Percentiles rank a stretch among this genome's conserved stretches.
These are phyloP conservation scores for Sonneratia caseolaris DNA, from an alignment of 345 rosid species.

Conservation along the genomic window DNA sequence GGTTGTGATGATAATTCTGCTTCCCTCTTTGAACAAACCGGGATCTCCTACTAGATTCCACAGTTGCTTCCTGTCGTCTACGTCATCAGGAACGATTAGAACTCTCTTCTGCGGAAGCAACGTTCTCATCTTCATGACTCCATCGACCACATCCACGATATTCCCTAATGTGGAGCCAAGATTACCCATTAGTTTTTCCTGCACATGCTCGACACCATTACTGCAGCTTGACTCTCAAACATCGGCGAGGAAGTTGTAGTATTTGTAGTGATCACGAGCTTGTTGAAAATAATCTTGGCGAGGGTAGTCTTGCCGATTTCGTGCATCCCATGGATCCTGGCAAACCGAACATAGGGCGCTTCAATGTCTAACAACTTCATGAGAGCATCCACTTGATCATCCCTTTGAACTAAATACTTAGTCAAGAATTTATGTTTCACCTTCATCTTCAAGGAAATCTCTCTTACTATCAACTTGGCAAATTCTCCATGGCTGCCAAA, in stretches of 20 bases:
- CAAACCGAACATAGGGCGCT: neutral
- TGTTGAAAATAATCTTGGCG: neutral
- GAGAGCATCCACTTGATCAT: neutral
- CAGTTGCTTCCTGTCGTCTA: neutral
- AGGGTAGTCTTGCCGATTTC: neutral
- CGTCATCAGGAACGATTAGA: neutral
- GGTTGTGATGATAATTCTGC: neutral
- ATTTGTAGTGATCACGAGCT: neutral
- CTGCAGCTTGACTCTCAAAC: neutral
- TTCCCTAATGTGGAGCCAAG: neutral
- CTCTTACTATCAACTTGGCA: neutral
- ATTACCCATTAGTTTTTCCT: neutral
- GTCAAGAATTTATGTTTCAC: neutral
- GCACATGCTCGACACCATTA: neutral
- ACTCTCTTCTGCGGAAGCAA: neutral
- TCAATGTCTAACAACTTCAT: neutral
- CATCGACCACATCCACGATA: neutral
- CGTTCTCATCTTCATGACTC: neutral
- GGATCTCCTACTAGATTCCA: neutral
- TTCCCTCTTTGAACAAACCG: neutral
- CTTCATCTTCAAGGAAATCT: neutral
- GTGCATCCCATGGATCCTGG: neutral
- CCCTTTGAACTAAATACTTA: neutral
- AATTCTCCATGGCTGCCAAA: no score
- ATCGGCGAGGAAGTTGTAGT: neutral